Evolutionary conservation across 177 flowering plant genomes (phyloP).

Genomic region (Vitis hybrid): DNA sequence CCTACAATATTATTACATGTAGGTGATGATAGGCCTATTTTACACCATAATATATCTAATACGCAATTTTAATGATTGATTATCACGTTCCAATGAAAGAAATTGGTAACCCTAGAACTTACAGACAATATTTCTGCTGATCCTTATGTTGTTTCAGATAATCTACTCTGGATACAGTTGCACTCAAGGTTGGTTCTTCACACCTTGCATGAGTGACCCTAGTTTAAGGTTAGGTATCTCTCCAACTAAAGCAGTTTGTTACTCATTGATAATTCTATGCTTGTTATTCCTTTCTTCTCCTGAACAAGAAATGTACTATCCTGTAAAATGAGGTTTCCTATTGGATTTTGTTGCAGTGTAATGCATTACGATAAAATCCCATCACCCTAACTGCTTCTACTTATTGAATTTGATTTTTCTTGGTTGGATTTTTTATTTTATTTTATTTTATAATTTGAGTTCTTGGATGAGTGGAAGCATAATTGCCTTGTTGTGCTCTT

Average conservation of each 20-base stretch:
- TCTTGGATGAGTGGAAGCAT: no score
- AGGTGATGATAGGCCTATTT: no score
- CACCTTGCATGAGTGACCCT: conserved; percentile 80
- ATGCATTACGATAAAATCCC: no score
- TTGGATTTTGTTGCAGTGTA: no score
- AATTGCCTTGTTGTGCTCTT: no score
- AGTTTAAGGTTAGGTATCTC: conserved; percentile 60
- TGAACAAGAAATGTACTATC: background rate
- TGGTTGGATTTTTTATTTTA: no score
- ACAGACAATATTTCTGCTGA: conserved; percentile 1
- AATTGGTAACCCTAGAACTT: background rate
- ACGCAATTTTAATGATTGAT: background rate
- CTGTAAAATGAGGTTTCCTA: no score
- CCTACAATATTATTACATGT: no score
- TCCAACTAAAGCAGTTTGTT: conserved; percentile 1
- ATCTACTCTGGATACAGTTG: conserved; percentile 80
- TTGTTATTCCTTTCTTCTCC: background rate
- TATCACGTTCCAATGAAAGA: background rate
- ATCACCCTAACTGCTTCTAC: no score
- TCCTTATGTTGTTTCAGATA: conserved; percentile 42
- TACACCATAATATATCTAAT: no score
- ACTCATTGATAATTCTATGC: background rate
- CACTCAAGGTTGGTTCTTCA: conserved; percentile 90
- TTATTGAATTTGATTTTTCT: no score
- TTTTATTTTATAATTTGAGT: no score